Evolutionary conservation across 495 filamentous ascomycete species (phyloP), one percentile per base, ranked within the genome.

Genomic region (Trichoderma virens): DNA sequence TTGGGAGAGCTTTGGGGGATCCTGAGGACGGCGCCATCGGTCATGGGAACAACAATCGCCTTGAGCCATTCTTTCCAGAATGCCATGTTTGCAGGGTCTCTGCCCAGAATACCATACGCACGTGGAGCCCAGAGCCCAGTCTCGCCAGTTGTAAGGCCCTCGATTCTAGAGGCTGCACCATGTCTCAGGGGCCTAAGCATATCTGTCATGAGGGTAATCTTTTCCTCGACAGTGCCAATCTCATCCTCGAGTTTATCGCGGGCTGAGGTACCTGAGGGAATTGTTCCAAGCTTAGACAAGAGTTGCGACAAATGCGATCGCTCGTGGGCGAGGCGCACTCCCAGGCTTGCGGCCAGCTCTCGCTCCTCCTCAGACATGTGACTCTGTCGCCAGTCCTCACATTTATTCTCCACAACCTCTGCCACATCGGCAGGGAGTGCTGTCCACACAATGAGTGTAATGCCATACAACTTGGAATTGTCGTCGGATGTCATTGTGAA

Each of bases 51-150:
- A 31, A 92, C 82, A 23, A 98, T 82, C 9, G 93, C 94, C 74
- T 90, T 86, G 45, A 98, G 81, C 94, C 94, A 98, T 72, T 98
- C 94, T 74, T 98, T 98, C 94, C 94, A 98, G 78, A 98, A 98
- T 62, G 85, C 88, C 60, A 92, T 91, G 79, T 94, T 83, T 62
- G 83, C 88, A 31, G 79, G 79, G 72, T 98, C 93, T 63, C 92
- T 85, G 38, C 94, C 94, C 64, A 98, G 83, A 63, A 98, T 88
- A 61, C 94, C 94, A 72, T 93, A 98, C 6, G 93, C 90, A 65
- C 94, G 85, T 63, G 94, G 94, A 56, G 93, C 93, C 94, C 94
- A 98, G 63, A 98, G 88, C 6, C 94, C 94, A 43, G 92, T 97
- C 69, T 97, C 94, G 20, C 93, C 93, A 70, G 96, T 90, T 0